A percentile compares a stretch with the other conserved stretches of the same genome.
Evolutionary conservation across 306 rosid genomes (phyloP).

Genomic region (Canavalia gladiata): DNA sequence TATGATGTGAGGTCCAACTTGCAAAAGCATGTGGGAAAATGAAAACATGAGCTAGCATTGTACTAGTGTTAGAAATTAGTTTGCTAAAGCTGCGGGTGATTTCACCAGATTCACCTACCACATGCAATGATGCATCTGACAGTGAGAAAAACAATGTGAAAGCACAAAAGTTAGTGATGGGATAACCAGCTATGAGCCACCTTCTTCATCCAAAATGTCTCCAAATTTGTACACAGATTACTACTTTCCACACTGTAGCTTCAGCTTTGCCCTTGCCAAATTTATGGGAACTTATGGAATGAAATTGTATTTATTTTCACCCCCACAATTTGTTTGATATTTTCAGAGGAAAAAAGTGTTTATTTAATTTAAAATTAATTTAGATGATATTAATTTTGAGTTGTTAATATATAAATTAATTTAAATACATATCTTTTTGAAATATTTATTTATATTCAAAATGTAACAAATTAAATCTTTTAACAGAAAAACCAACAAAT

Average conservation of each 20-base stretch:
- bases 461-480: no score
- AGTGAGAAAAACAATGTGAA: slow-evolving; percentile 25
- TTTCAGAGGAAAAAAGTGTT: background rate
- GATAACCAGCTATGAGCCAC: background rate
- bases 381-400: no score
- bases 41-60: background rate
- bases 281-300: background rate
- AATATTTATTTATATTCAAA: no score
- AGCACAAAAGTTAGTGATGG: background rate
- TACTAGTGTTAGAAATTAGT: background rate
- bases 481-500: background rate
- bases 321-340: background rate
- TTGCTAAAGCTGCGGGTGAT: slow-evolving; percentile 14
- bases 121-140: slow-evolving; percentile 15
- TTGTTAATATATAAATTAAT: no score
- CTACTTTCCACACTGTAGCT: background rate
- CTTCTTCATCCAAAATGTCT: background rate
- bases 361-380: no score
- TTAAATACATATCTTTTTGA: no score
- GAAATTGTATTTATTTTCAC: background rate
- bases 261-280: background rate
- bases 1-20: background rate
- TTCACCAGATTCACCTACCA: slow-evolving; percentile 24
- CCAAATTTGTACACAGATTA: background rate
- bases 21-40: slow-evolving; percentile 18